Evolutionary conservation across 2,329 filamentous ascomycete species (phyloP), one percentile per base, ranked within the genome.

Genomic region (Raffaelea deltoideospora): DNA sequence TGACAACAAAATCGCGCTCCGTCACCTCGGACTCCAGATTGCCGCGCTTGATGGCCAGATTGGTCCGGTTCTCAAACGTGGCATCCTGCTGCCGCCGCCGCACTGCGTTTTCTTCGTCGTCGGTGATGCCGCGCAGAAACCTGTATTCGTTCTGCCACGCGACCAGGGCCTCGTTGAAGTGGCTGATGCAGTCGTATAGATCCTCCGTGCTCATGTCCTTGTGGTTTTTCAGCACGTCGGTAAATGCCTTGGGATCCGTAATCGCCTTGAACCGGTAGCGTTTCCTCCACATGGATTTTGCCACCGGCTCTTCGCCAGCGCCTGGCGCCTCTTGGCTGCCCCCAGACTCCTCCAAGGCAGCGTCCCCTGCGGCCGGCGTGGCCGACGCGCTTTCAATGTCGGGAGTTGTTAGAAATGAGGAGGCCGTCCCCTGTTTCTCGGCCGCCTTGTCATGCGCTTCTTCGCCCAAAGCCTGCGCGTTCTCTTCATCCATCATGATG

Each of bases 51-150:
- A 65, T 54, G 13, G 64, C 61, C 37, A 69, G 61, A 34, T 58
- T 45, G 37, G 50, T 51, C 23, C 51, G 45, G 18, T 52, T 53
- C 37, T 57, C 55, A 45, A 54, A 55, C 21, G 54, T 56, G 37
- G 43, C 18, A 47, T 49, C 30, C 48, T 52, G 45, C 49, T 53
- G 46, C 67, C 68, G 34, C 19, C 69, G 65, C 18, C 68, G 64
- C 27, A 61, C 56, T 0, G 69, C 59, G 43, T 74, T 74, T 43
- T 74, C 70, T 35, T 71, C 63, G 42, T 75, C 69, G 36, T 74
- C 69, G 2, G 70, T 63, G 11, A 67, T 50, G 38, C 61, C 64
- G 24, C 61, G 61, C 3, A 70, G 52, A 2, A 59, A 54, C n/a
- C 57, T 58, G 54, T 61, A 75, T 46, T 76, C 72, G 2, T 59